Evolutionary conservation across 768 basidiomycete species (phyloP), one percentile per base, ranked within the genome.

Genomic region (Boletus sp.): DNA sequence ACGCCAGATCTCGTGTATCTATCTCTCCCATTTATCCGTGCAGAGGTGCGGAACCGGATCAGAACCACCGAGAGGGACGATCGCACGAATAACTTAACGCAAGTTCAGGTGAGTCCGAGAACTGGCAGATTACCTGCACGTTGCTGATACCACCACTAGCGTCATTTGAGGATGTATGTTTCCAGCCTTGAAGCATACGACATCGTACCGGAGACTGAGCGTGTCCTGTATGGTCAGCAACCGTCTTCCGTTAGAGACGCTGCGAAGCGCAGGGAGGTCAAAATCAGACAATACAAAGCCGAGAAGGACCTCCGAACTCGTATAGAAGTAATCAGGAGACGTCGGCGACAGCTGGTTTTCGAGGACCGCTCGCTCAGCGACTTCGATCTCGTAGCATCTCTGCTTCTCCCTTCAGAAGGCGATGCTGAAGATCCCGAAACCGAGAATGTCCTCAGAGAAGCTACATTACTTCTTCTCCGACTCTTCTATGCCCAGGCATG

Each of bases 251-350:
- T 85, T 46, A 70, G 64, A 10, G 88, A 98, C 68, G 80, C 86
- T 19, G 80, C 83, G 1, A 82, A 79, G 64, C 79, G 88, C 52
- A 75, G 97, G 60, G 93, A 96, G 60, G 69, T 86, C 33, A 99
- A 97, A 75, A 97, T 99, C 58, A 85, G 83, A 56, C 94, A 95
- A 66, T 98, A 84, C 70, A 85, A 87, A 70, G 81, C 83, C 53
- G 93, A 96, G 71, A 95, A 90, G 70, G 87, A 89, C 34, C 71
- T 98, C 29, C 81, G 83, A 50, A 71, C 72, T 19, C 79, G 79
- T 53, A 82, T 98, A 27, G 81, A 92, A 72, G 71, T 74, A 40
- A 64, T 88, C 21, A 79, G 79, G 47, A 83, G 79, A 70, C 82
- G 78, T 37, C 77, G 79, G 48, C 69, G 77, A 49, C 79, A 81